These are phyloP conservation scores for Chrysosporium keratinophilum DNA, from an alignment of 2,329 filamentous ascomycete genomes.

Conservation along the genomic window DNA sequence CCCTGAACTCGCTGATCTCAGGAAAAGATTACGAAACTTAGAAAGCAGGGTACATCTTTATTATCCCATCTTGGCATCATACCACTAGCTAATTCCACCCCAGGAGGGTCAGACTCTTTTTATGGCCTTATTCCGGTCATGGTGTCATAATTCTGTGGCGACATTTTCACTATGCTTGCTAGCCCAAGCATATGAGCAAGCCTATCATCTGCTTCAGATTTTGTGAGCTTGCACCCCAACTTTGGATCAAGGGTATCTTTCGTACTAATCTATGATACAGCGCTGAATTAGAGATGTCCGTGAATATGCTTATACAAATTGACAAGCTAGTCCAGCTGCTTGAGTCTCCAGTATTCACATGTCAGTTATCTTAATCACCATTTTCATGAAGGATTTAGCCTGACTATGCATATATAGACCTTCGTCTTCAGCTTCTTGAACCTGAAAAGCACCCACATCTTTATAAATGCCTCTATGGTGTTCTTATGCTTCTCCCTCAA, in stretches of 20 bases:
- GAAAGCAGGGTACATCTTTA: constrained; percentile 61
- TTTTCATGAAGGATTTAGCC: background rate
- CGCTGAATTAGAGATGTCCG: constrained; percentile 95
- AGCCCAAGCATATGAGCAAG: constrained; percentile 95
- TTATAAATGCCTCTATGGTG: constrained; percentile 94
- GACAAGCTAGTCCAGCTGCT: constrained; percentile 95
- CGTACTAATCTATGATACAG: constrained; percentile 39
- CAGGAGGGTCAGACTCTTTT: constrained; percentile 93
- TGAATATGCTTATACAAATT: constrained; percentile 96
- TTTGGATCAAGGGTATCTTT: background rate
- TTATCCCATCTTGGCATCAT: background rate
- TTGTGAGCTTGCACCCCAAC: constrained; percentile 55
- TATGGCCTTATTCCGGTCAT: constrained; percentile 84
- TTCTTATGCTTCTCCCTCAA: constrained; percentile 96
- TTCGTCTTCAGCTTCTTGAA: constrained; percentile 87
- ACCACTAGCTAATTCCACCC: constrained; percentile 17
- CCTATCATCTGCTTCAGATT: constrained; percentile 88
- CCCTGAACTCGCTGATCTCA: constrained; percentile 79
- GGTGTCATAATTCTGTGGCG: constrained; percentile 97
- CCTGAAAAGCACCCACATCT: constrained; percentile 90
- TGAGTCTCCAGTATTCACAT: constrained; percentile 96
- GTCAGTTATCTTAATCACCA: constrained; percentile 41
- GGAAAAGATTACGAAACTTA: constrained; percentile 79
- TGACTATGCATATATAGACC: constrained; percentile 48
- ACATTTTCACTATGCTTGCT: constrained; percentile 93